These are phyloP conservation scores for Rhizopogon salebrosus DNA, from an alignment of 768 basidiomycete species.

Conservation along the genomic window DNA sequence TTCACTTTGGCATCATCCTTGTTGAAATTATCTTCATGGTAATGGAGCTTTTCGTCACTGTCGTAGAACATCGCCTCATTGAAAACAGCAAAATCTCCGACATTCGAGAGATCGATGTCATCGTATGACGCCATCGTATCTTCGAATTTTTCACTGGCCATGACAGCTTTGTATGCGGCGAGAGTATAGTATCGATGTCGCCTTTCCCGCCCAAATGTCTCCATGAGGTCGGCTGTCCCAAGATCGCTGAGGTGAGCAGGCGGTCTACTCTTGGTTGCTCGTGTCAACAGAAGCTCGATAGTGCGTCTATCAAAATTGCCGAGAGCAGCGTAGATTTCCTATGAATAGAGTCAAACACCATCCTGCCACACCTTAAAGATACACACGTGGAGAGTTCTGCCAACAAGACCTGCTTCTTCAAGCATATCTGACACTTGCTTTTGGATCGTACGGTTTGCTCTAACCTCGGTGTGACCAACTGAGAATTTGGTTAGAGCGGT, in stretches of 20 bases:
- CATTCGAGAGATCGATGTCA: conserved; percentile 42
- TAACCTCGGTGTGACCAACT: conserved; percentile 39
- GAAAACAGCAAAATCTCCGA: conserved; percentile 50
- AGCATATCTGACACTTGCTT: conserved; percentile 75
- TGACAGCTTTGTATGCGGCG: conserved; percentile 57
- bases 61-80: conserved; percentile 53
- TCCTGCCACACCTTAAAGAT: neutral
- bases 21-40: conserved; percentile 47
- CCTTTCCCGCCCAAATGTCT: conserved; percentile 81
- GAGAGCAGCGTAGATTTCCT: conserved; percentile 63
- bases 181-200: conserved; percentile 81
- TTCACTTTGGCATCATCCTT: conserved; percentile 8
- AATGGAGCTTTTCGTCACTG: conserved; percentile 33
- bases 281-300: conserved; percentile 72
- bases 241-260: conserved; percentile 73
- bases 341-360: conserved; percentile 4
- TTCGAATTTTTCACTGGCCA: conserved; percentile 62
- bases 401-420: conserved; percentile 58
- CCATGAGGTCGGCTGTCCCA: conserved; percentile 66
- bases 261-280: conserved; percentile 57
- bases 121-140: conserved; percentile 37
- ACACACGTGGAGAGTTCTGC: conserved; percentile 68
- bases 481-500: neutral
- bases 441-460: conserved; percentile 65
- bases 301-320: conserved; percentile 76